Evolutionary conservation across 2,329 filamentous ascomycete species (phyloP).

Genomic region (Hymenoscyphus linearis): DNA sequence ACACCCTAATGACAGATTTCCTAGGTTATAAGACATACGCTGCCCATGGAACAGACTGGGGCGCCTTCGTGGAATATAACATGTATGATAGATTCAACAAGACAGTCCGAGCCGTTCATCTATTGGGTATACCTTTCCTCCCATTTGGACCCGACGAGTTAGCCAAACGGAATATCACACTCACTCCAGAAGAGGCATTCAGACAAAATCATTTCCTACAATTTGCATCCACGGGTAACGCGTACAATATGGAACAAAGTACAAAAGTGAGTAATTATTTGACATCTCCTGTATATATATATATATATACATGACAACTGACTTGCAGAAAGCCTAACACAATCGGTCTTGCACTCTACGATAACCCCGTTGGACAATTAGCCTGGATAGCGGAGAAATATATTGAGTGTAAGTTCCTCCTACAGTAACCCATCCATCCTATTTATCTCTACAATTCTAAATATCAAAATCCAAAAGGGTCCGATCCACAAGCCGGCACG

Average conservation of each 20-base stretch:
- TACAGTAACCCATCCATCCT: too few relatives aligned
- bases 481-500: constrained; percentile 19
- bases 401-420: background rate
- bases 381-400: constrained; percentile 15
- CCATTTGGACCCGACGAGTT: background rate
- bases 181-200: background rate
- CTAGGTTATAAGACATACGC: constrained; percentile 14
- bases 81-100: constrained; percentile 8
- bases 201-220: background rate
- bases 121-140: background rate
- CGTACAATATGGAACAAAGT: background rate
- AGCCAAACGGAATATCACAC: background rate
- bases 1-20: constrained; percentile 9
- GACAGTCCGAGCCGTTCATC: constrained; percentile 12
- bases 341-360: constrained; percentile 18
- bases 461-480: constrained; percentile 10
- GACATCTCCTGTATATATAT: too few relatives aligned
- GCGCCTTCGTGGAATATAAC: constrained; percentile 10
- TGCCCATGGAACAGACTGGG: constrained; percentile 14
- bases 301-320: background rate
- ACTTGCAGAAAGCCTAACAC: constrained; percentile 18
- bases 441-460: background rate
- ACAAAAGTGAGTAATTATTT: constrained; percentile 8
- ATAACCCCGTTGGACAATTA: constrained; percentile 23
- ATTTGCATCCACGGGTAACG: background rate